Evolutionary conservation across 2,329 filamentous ascomycete genomes (phyloP), one percentile per base, ranked within the genome.

Genomic region (Paraphoma chrysanthemicola): DNA sequence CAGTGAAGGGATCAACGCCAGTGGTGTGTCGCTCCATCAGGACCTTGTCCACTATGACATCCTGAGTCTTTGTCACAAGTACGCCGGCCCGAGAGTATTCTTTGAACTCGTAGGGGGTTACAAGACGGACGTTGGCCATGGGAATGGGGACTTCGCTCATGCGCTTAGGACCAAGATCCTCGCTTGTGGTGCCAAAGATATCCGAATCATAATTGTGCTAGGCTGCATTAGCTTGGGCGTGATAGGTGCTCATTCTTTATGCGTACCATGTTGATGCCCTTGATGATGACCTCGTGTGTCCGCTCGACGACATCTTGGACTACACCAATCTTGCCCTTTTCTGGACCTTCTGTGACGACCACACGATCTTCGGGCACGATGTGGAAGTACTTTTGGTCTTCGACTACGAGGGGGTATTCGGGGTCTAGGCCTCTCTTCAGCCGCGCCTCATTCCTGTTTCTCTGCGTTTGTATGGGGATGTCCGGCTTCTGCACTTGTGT

Each of bases 261-360:
- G 11, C 33, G 11, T 64, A 78, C 78, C 73, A 68, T 66, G 58
- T 82, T 82, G 48, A 82, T 30, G 18, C 71, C 77, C 45, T 70
- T 68, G 33, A 83, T 56, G 6, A 66, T 56, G 39, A 80, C 67
- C 9, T 66, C 60, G 29, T 76, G 74, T 12, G 63, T 65, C 2
- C 77, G 68, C 1, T 64, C 50, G 11, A 75, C 79, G 44, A 96
- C 80, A 1, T 80, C 75, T 57, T 74, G 76, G 44, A 98, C 86
- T n/a, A 80, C 80, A 48, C 91, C 91, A 77, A 99, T 95, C 80
- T 89, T 91, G 69, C 93, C 93, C 80, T 88, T 90, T 70, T 95
- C 90, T 36, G 84, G 85, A 8, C 94, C 93, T 58, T 89, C 86
- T 51, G 92, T 79, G 56, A 98, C 80, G 51, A 94, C 91, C 31